Evolutionary conservation across 164 flowering plant genomes (phyloP).

Genomic region (Pachysandra terminalis): DNA sequence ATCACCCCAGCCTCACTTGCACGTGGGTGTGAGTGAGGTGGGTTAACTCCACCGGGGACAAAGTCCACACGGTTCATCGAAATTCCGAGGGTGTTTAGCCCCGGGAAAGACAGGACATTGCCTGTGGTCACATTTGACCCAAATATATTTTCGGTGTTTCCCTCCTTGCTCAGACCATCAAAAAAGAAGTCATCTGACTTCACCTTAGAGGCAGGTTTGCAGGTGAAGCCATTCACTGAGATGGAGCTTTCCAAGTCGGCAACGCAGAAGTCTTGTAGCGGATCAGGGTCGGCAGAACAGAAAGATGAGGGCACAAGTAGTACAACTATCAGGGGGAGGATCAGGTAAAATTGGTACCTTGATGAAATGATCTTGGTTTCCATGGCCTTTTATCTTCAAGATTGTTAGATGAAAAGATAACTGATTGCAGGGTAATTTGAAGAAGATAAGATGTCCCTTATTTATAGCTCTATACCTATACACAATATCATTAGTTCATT

Average conservation of each 20-base stretch:
- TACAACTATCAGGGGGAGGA: slow-evolving; percentile 13
- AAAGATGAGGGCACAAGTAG: slow-evolving; percentile 21
- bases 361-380: slow-evolving; percentile 6
- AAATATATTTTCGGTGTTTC: slow-evolving; percentile 34
- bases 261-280: slow-evolving; percentile 70
- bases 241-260: slow-evolving; percentile 27
- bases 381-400: neutral
- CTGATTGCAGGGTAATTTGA: too few relatives aligned
- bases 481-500: too few relatives aligned
- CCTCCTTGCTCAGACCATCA: slow-evolving; percentile 42
- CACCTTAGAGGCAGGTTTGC: slow-evolving; percentile 51
- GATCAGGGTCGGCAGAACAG: slow-evolving; percentile 45
- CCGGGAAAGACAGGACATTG: slow-evolving; percentile 59
- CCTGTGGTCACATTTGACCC: slow-evolving; percentile 32
- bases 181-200: slow-evolving; percentile 64
- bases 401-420: neutral
- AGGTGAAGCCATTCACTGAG: slow-evolving; percentile 56
- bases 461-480: too few relatives aligned
- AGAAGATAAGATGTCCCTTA: too few relatives aligned
- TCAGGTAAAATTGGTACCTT: slow-evolving; percentile 3
- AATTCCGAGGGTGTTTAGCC: slow-evolving; percentile 65
- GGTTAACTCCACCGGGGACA: slow-evolving; percentile 52
- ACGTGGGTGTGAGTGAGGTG: slow-evolving; percentile 70
- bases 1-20: slow-evolving; percentile 49
- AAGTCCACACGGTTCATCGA: slow-evolving; percentile 65